phyloP scores from a whole-genome alignment of 2,329 filamentous ascomycete genomes.

The Talaromyces piceae region DNA sequence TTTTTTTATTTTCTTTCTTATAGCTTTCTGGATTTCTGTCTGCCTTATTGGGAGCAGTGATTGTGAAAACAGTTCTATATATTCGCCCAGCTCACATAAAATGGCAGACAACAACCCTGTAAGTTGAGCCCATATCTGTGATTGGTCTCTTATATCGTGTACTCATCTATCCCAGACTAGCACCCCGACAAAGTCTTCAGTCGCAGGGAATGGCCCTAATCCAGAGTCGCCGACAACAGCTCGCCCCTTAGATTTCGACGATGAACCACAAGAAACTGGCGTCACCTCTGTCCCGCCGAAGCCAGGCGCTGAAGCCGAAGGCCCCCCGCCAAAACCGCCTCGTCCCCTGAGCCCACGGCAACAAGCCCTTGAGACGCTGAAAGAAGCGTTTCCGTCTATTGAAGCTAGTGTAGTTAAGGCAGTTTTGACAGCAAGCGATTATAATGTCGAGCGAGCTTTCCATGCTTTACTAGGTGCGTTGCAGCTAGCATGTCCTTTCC shows the following conservation, averaged over 20 bases:
- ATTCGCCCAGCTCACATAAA: not conserved
- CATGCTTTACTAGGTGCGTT: conserved; percentile 76
- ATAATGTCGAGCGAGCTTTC: conserved; percentile 86
- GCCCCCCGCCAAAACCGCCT: conserved; percentile 71
- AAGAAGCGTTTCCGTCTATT: conserved; percentile 86
- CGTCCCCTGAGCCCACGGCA: conserved; percentile 73
- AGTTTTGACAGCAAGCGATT: conserved; percentile 76
- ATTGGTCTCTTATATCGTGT: not conserved
- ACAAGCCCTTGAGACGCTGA: conserved; percentile 79
- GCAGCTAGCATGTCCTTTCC: not conserved
- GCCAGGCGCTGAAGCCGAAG: conserved; percentile 19
- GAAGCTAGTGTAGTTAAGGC: conserved; percentile 77
- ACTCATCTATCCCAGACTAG: conserved; percentile 15
- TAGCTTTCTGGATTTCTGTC: not conserved
- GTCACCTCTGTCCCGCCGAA: conserved; percentile 19
- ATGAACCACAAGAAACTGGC: conserved; percentile 44
- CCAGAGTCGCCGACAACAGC: conserved; percentile 50
- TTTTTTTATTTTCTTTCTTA: not conserved
- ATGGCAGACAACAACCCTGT: not conserved
- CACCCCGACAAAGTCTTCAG: conserved; percentile 29
- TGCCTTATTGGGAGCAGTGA: not conserved
- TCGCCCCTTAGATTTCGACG: conserved; percentile 51
- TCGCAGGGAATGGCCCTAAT: conserved; percentile 26
- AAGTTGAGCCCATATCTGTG: not conserved
- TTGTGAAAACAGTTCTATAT: not conserved